Conservation (phyloP, 2,329 filamentous ascomycete species). For the Aspergillus carbonarius region DNA sequence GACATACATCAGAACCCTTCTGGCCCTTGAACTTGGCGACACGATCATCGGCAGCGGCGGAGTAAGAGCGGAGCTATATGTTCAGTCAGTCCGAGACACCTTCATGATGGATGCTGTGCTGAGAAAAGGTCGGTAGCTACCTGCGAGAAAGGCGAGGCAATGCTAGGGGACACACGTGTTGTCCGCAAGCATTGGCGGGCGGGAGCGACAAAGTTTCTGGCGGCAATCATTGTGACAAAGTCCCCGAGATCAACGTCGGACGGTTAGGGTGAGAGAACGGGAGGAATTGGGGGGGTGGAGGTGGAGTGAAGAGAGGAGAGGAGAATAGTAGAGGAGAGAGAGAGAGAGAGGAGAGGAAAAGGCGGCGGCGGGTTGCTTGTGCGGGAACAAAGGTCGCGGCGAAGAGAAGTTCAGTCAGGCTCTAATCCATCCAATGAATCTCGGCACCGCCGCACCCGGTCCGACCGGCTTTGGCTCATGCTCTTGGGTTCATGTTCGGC, state of each 20-base stretch:
- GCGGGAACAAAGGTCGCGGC: slow-evolving; percentile 10
- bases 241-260: slow-evolving; percentile 23
- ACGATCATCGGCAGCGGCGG: slow-evolving; percentile 56
- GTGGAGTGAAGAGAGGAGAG: slow-evolving; percentile 22
- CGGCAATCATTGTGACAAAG: slow-evolving; percentile 70
- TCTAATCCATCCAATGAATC: not conserved
- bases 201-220: slow-evolving; percentile 73
- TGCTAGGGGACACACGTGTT: slow-evolving; percentile 50
- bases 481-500: no score
- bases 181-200: slow-evolving; percentile 77
- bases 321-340: slow-evolving; percentile 10
- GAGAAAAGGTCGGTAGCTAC: slow-evolving; percentile 46
- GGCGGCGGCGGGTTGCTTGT: slow-evolving; percentile 21
- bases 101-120: slow-evolving; percentile 14
- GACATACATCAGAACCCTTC: slow-evolving; percentile 81
- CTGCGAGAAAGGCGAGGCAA: slow-evolving; percentile 54
- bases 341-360: slow-evolving; percentile 26
- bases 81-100: slow-evolving; percentile 21
- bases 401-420: not conserved
- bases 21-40: slow-evolving; percentile 92
- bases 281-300: slow-evolving; percentile 13
- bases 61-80: slow-evolving; percentile 61
- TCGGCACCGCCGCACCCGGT: slow-evolving; percentile 24
- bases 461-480: slow-evolving; percentile 17
- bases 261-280: slow-evolving; percentile 14